Conservation (phyloP, 371 early-diverging fungal genomes). For the Smittium mucronatum region DNA sequence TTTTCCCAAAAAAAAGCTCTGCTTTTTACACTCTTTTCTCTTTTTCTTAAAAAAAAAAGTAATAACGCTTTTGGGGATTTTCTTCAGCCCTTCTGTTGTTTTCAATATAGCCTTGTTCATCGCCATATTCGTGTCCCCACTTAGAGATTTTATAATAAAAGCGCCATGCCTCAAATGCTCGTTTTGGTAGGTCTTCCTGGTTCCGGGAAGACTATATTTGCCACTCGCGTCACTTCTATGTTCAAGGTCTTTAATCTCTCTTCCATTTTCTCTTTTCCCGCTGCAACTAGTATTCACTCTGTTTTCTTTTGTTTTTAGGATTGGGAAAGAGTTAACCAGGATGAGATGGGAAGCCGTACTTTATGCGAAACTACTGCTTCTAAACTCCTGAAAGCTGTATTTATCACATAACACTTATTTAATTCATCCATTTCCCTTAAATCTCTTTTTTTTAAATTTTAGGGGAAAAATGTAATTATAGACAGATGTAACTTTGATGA, state of each 20-base stretch:
- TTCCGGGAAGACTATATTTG: constrained; percentile 54
- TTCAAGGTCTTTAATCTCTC: constrained; percentile 2
- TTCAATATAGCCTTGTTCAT: too few species aligned
- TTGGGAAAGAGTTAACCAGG: constrained; percentile 52
- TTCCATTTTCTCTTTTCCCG: neutral
- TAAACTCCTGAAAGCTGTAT: constrained; percentile 25
- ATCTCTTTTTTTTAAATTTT: neutral
- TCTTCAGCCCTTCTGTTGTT: too few species aligned
- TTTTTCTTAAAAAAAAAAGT: too few species aligned
- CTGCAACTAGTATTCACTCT: neutral
- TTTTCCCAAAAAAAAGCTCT: too few species aligned
- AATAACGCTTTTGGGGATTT: too few species aligned
- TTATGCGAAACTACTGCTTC: constrained; percentile 46
- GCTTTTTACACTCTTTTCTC: too few species aligned
- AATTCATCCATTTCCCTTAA: too few species aligned
- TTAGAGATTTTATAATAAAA: too few species aligned
- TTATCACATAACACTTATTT: too few species aligned
- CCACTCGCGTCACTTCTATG: constrained; percentile 33
- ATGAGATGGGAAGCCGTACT: constrained; percentile 51
- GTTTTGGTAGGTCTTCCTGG: constrained; percentile 58
- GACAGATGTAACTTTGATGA: constrained; percentile 70
- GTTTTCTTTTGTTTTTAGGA: constrained; percentile 17
- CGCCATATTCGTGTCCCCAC: too few species aligned
- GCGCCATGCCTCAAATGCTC: constrained; percentile 37
- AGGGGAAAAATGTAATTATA: constrained; percentile 48